Percentiles rank a stretch among this genome's conserved stretches.
Evolutionary conservation across 805 yeast species (phyloP).

Genomic region (Schwanniomyces sp.): DNA sequence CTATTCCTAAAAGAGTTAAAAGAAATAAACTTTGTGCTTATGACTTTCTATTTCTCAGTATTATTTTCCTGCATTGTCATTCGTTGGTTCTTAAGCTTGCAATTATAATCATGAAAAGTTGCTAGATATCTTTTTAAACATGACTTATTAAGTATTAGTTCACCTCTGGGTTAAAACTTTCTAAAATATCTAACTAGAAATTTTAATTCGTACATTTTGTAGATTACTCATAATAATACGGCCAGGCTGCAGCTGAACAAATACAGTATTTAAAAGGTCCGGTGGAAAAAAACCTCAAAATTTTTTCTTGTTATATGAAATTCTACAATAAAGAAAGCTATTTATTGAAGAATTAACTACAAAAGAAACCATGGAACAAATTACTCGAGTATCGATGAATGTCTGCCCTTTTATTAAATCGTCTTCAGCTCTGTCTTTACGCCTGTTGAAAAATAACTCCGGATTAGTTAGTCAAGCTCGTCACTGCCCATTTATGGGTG

Average conservation of each 20-base stretch:
- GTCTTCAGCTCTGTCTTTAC: slow-evolving; percentile 58
- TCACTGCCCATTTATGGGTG: slow-evolving; percentile 89
- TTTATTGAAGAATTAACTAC: not conserved
- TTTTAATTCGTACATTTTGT: too few species aligned
- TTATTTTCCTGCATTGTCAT: not conserved
- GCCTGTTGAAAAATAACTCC: slow-evolving; percentile 48
- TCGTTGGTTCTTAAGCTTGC: not conserved
- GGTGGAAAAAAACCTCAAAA: not conserved
- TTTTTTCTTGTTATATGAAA: not conserved
- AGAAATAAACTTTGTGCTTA: not conserved
- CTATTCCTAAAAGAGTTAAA: not conserved
- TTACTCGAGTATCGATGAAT: slow-evolving; percentile 71
- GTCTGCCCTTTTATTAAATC: slow-evolving; percentile 83
- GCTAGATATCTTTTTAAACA: too few species aligned
- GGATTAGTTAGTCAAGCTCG: slow-evolving; percentile 59
- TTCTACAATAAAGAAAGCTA: not conserved
- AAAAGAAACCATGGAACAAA: slow-evolving; percentile 64
- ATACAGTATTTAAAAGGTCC: not conserved
- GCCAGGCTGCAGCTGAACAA: too few species aligned
- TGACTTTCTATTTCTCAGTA: not conserved
- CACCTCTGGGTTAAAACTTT: too few species aligned
- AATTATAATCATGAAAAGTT: too few species aligned
- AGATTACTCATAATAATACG: too few species aligned
- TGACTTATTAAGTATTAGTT: too few species aligned
- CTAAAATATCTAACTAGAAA: too few species aligned